Base-by-base conservation (phyloP, 2,329 filamentous ascomycete species). In the Alternaria gaisen region DNA sequence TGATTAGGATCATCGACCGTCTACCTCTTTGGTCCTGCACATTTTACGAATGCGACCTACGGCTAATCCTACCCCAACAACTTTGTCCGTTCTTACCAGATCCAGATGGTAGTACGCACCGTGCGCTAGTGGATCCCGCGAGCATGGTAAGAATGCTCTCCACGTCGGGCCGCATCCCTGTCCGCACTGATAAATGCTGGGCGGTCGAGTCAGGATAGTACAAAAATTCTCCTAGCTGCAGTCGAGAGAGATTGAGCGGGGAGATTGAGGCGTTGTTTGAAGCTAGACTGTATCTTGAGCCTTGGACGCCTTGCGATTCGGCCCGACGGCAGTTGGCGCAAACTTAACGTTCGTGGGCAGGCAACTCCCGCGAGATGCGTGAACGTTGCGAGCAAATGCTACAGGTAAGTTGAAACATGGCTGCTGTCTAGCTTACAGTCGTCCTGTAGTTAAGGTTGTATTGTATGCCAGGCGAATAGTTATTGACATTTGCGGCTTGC, bases 1-100 rank as follows among this genome's bases (percentile, higher is more conserved):
- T 51, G 38, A 60, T 60, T 60, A 22, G 16, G 57, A 60, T 60
- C 57, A 51, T 36, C 57, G 14, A 22, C 18, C 11, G 20, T 24
- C 42, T 51, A 43, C 48, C 43, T 38, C 24, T 42, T 59, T 43
- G 52, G 44, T 34, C 42, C 11, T n/a, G 22, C 14, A 50, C 24
- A 34, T 34, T 51, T 30, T 26, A 28, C 41, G 38, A 32, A 44
- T 30, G 44, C 44, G 36, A 32, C 57, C 18, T 36, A 16, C 46
- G 46, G 46, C 46, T 50, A 28, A 34, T 32, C 18, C 24, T 47
- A 42, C 32, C 38, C 44, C 44, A 30, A 59, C 54, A 26, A 16
- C 22, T 46, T 42, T 41, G 30, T 16, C 14, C 10, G 14, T 9
- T 42, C 38, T 50, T 56, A 44, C 18, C 26, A 30, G 28, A 38